Evolutionary conservation across 2,329 filamentous ascomycete species (phyloP).

Genomic region (Aspergillus ibericus): DNA sequence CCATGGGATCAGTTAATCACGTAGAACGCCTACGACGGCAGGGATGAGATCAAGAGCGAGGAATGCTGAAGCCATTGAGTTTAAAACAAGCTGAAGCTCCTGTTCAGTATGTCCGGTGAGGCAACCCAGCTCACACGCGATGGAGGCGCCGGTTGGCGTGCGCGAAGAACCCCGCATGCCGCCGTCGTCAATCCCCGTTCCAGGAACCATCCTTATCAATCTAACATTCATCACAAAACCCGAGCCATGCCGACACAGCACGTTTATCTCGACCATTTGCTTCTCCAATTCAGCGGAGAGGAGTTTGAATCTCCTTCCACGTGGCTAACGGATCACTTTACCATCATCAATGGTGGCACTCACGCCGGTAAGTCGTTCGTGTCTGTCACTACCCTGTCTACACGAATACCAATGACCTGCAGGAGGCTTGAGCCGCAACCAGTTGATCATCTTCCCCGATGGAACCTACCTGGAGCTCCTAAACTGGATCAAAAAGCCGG

Average conservation of each 20-base stretch:
- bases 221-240: not conserved
- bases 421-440: conserved; percentile 15
- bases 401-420: not conserved
- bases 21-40: too few relatives aligned
- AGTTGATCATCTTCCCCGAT: conserved; percentile 14
- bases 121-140: not conserved
- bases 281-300: conserved; percentile 9
- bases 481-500: conserved; percentile 11
- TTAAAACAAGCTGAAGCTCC: too few relatives aligned
- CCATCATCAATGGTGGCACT: conserved; percentile 13
- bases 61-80: too few relatives aligned
- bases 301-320: conserved; percentile 8
- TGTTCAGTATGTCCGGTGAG: not conserved
- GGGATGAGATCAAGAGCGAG: too few relatives aligned
- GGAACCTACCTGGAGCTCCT: conserved; percentile 15
- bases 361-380: conserved; percentile 5
- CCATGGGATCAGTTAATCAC: too few relatives aligned
- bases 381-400: not conserved
- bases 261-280: conserved; percentile 14
- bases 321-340: conserved; percentile 14
- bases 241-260: conserved; percentile 7
- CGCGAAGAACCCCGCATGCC: not conserved
- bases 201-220: not conserved
- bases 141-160: not conserved
- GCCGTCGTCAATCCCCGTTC: not conserved